Evolutionary conservation across 2,329 filamentous ascomycete species (phyloP).

Genomic region (Sphaerulina populicola): DNA sequence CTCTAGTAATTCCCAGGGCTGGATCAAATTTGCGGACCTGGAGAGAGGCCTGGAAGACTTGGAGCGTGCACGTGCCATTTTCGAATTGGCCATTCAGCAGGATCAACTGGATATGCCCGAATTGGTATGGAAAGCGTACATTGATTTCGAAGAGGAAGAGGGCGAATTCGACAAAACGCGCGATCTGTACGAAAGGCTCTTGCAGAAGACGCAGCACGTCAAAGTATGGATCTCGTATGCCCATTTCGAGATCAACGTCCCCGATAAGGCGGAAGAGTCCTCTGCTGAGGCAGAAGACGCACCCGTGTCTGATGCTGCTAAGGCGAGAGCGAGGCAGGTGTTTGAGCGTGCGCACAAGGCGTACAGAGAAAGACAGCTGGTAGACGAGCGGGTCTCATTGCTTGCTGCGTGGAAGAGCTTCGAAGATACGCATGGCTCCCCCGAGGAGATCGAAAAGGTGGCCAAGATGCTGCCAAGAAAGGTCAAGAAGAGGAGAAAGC

Average conservation of each 20-base stretch:
- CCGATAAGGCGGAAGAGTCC: constrained; percentile 49
- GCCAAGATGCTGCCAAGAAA: constrained; percentile 88
- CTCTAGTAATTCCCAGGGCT: constrained; percentile 78
- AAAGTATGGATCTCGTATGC: constrained; percentile 99
- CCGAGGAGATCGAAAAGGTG: constrained; percentile 69
- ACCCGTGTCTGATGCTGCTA: constrained; percentile 71
- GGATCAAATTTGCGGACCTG: constrained; percentile 93
- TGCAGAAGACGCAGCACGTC: constrained; percentile 94
- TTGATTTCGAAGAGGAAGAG: constrained; percentile 96
- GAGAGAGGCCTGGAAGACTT: constrained; percentile 86
- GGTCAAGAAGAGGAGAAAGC: constrained; percentile 82
- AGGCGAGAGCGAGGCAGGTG: constrained; percentile 68
- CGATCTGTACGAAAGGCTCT: constrained; percentile 75
- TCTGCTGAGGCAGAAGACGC: constrained; percentile 49
- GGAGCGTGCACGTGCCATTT: constrained; percentile 81
- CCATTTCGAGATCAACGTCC: constrained; percentile 94
- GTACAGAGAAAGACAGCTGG: constrained; percentile 83
- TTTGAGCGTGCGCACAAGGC: constrained; percentile 78
- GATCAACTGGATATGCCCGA: constrained; percentile 91
- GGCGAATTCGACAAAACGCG: constrained; percentile 69
- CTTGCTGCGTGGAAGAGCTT: constrained; percentile 91
- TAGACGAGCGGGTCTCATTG: constrained; percentile 85
- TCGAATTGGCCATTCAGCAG: constrained; percentile 79
- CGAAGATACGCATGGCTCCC: constrained; percentile 72
- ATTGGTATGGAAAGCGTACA: constrained; percentile 94